These are phyloP conservation scores for Ogataea chonburiensis DNA, from an alignment of 805 yeast species.

Conservation along the genomic window DNA sequence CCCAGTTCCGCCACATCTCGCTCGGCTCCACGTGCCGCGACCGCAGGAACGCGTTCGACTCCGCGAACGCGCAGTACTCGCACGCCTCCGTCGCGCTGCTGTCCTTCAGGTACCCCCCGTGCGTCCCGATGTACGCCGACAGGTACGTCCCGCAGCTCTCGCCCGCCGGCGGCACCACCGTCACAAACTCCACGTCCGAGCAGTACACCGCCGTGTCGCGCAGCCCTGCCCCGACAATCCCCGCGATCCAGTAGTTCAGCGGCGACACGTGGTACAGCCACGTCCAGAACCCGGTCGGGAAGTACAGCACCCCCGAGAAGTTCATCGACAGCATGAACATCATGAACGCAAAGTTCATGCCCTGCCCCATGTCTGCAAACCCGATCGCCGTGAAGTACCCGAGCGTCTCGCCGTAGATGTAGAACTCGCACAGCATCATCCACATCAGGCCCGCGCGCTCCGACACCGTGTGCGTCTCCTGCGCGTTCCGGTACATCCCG, in stretches of 20 bases:
- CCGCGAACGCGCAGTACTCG: constrained; percentile 52
- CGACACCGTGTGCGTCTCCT: constrained; percentile 39
- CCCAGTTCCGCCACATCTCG: constrained; percentile 60
- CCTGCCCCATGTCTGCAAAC: constrained; percentile 53
- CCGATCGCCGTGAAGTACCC: constrained; percentile 58
- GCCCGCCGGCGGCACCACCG: constrained; percentile 48
- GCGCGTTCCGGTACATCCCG: constrained; percentile 60
- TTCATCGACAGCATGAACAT: constrained; percentile 57
- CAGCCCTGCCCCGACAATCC: constrained; percentile 50
- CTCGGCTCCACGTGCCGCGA: constrained; percentile 38
- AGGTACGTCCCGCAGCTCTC: constrained; percentile 56
- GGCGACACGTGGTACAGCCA: constrained; percentile 73
- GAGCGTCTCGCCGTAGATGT: constrained; percentile 51
- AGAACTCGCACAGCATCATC: constrained; percentile 42
- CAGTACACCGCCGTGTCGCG: constrained; percentile 49
- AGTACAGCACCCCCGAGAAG: constrained; percentile 73
- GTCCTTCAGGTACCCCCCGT: constrained; percentile 48
- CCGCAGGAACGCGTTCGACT: constrained; percentile 46
- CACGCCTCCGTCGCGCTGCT: constrained; percentile 49
- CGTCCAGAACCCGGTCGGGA: constrained; percentile 62
- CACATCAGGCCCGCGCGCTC: constrained; percentile 51
- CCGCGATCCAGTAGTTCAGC: constrained; percentile 58
- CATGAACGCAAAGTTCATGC: constrained; percentile 55
- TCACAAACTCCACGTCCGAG: constrained; percentile 43
- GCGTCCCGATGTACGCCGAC: constrained; percentile 31